Evolutionary conservation across 805 yeast species (phyloP).

Genomic region (Kluyveromyces lactis): DNA sequence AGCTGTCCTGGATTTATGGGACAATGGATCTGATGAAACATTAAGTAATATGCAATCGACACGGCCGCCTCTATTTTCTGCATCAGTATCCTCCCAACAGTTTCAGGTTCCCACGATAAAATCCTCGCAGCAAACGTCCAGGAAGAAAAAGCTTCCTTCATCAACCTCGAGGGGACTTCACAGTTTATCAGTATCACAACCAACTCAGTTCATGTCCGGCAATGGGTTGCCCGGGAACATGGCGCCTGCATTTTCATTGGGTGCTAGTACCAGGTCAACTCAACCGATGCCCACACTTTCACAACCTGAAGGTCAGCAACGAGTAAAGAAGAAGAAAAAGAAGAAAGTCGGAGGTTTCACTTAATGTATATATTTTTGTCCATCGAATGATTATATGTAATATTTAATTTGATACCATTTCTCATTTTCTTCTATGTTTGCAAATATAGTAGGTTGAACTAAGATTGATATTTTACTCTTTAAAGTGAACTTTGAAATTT

Average conservation of each 20-base stretch:
- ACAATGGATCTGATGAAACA: conserved; percentile 5
- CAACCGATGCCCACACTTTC: conserved; percentile 14
- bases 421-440: too few relatives aligned
- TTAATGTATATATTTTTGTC: conserved; percentile 14
- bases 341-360: conserved; percentile 41
- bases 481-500: too few relatives aligned
- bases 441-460: too few relatives aligned
- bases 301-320: conserved; percentile 14
- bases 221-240: conserved; percentile 20
- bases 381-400: too few relatives aligned
- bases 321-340: conserved; percentile 33
- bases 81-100: conserved; percentile 1
- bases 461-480: too few relatives aligned
- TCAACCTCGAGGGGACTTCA: background rate
- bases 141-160: conserved; percentile 1
- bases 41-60: background rate
- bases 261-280: conserved; percentile 7
- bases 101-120: conserved; percentile 21
- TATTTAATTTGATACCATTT: too few relatives aligned
- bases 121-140: conserved; percentile 18
- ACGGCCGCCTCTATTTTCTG: background rate
- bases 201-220: background rate
- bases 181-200: background rate
- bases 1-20: conserved; percentile 22
- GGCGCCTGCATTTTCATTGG: conserved; percentile 28